Evolutionary conservation across 768 basidiomycete species (phyloP).

Genomic region (Panaeolus cyanescens): DNA sequence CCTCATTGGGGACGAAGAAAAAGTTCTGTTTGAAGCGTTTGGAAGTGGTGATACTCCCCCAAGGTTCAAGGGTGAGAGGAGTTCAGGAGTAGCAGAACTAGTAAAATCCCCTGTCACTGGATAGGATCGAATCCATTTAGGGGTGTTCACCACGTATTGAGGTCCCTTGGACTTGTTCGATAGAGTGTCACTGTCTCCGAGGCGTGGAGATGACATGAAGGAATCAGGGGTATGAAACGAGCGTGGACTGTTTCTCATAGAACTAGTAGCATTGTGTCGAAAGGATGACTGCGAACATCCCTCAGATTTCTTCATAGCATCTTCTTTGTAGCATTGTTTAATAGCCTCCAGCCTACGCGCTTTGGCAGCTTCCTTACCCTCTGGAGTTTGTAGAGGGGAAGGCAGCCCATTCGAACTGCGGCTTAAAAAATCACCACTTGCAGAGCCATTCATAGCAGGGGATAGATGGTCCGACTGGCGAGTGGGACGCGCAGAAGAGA

Average conservation of each 20-base stretch:
- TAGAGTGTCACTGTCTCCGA: conserved; percentile 3
- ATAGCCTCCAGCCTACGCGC: not conserved
- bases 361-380: conserved; percentile 11
- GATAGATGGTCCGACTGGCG: not conserved
- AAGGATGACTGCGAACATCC: not conserved
- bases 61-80: conserved; percentile 14
- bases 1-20: not conserved
- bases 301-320: conserved; percentile 2
- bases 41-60: conserved; percentile 8
- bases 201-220: conserved; percentile 3
- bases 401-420: not conserved
- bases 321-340: not conserved
- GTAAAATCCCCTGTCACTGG: conserved; percentile 12
- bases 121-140: conserved; percentile 27
- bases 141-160: conserved; percentile 30
- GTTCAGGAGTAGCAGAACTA: conserved; percentile 1
- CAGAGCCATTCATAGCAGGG: not conserved
- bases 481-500: not conserved
- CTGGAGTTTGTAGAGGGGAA: not conserved
- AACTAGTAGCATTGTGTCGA: not conserved
- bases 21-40: conserved; percentile 7
- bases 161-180: conserved; percentile 3
- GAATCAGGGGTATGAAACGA: conserved; percentile 6
- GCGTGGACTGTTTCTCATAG: not conserved
- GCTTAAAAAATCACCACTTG: not conserved